Conservation (phyloP, 2,329 filamentous ascomycete genomes). For the Scleromitrula shiraiana region DNA sequence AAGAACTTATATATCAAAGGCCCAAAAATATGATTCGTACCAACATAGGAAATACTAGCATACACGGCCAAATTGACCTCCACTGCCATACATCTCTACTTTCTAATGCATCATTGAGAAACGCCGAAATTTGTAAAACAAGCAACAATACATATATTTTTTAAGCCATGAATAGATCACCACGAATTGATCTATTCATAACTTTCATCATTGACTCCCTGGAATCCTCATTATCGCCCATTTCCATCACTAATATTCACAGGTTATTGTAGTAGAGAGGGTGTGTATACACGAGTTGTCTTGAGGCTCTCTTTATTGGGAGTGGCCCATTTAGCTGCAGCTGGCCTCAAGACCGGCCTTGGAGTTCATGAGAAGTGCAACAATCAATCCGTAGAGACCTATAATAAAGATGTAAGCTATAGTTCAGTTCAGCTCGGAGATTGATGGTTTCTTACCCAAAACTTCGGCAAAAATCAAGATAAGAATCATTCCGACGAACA, state of each 20-base stretch:
- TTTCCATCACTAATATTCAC: conserved; percentile 23
- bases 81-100: conserved; percentile 24
- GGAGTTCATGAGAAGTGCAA: conserved; percentile 99
- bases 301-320: conserved; percentile 20
- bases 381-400: conserved; percentile 99
- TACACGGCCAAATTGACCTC: conserved; percentile 27
- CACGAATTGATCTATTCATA: conserved; percentile 16
- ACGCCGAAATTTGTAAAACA: conserved; percentile 25
- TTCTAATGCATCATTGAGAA: conserved; percentile 29
- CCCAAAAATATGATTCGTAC: conserved; percentile 20
- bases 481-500: conserved; percentile 74
- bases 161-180: not conserved
- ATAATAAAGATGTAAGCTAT: too few relatives aligned
- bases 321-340: conserved; percentile 44
- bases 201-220: conserved; percentile 16
- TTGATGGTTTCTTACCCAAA: conserved; percentile 49
- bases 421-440: conserved; percentile 19
- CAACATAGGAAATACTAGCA: conserved; percentile 28
- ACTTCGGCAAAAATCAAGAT: conserved; percentile 84
- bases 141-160: conserved; percentile 28
- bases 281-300: conserved; percentile 23
- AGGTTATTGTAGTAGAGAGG: conserved; percentile 20
- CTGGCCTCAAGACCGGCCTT: conserved; percentile 60
- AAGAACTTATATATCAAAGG: too few relatives aligned
- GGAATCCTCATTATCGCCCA: conserved; percentile 22